These are phyloP conservation scores for Trichophyton benhamiae DNA, from an alignment of 2,329 filamentous ascomycete species.

Conservation along the genomic window DNA sequence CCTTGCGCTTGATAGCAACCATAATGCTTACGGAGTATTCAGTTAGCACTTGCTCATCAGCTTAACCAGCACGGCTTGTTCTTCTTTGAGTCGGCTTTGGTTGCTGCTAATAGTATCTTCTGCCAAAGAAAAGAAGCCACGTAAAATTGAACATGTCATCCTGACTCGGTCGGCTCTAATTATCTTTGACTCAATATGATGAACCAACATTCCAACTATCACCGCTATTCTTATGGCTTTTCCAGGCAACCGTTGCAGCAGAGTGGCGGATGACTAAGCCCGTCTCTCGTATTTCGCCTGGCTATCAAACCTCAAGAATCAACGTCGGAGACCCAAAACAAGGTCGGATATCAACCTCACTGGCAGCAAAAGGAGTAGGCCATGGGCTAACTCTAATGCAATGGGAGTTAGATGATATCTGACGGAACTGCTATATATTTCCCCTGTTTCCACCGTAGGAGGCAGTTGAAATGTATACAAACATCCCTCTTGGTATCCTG, in stretches of 20 bases:
- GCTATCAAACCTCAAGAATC: neutral
- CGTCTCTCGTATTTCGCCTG: neutral
- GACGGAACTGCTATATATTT: neutral
- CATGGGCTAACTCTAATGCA: neutral
- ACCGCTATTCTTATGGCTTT: neutral
- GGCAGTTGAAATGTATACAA: neutral
- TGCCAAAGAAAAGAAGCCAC: neutral
- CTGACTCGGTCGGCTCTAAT: neutral
- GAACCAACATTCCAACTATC: neutral
- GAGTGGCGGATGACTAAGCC: neutral
- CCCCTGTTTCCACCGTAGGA: neutral
- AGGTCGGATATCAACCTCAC: slow-evolving; percentile 14
- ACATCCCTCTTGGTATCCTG: neutral
- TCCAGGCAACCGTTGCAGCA: neutral
- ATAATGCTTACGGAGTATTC: no score
- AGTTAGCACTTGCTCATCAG: no score
- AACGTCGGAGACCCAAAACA: neutral
- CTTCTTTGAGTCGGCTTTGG: neutral
- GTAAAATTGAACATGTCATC: neutral
- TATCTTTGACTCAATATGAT: neutral
- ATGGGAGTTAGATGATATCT: neutral
- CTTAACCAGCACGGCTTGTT: neutral
- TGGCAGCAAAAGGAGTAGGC: neutral
- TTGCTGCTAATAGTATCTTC: neutral
- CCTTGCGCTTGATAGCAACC: no score